Conservation (phyloP, 192 early-diverging fungal species). For the Backusella westeae region DNA sequence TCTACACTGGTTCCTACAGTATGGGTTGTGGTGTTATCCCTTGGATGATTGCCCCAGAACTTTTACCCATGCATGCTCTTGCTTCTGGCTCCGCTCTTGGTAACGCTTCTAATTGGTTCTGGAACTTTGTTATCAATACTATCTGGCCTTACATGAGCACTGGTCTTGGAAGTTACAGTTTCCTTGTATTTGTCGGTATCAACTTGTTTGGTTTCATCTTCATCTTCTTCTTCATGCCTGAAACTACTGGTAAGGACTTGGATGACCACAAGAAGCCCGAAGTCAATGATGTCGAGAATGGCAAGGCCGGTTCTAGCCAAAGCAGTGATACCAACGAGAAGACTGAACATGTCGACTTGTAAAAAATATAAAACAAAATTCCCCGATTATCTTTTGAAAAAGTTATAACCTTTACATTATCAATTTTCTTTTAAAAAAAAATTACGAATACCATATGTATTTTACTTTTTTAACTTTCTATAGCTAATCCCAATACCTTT, state of each 20-base stretch:
- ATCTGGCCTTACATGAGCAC: conserved; percentile 39
- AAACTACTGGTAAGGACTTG: conserved; percentile 55
- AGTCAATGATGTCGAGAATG: background rate
- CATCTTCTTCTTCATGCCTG: conserved; percentile 71
- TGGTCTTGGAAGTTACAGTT: conserved; percentile 36
- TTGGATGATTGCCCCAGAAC: conserved; percentile 78
- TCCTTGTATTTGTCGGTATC: conserved; percentile 70
- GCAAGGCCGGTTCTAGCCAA: background rate
- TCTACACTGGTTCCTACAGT: conserved; percentile 74
- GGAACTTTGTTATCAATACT: conserved; percentile 46
- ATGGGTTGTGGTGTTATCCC: conserved; percentile 82
- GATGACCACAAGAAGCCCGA: conserved; percentile 9
- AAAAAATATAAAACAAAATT: conserved; percentile 3
- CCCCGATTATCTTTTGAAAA: background rate
- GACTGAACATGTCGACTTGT: conserved; percentile 5
- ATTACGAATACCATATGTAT: background rate
- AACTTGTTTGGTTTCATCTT: conserved; percentile 65
- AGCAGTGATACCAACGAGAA: conserved; percentile 4
- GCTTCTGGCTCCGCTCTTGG: conserved; percentile 70
- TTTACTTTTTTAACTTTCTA: background rate
- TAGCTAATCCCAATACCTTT: background rate
- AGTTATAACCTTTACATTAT: background rate
- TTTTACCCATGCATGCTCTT: conserved; percentile 75
- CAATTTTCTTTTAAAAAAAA: background rate
- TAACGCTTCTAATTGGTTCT: conserved; percentile 70